Evolutionary conservation across 2,329 filamentous ascomycete species (phyloP), one percentile per base, ranked within the genome.

Genomic region (Cladosporium colombiae): DNA sequence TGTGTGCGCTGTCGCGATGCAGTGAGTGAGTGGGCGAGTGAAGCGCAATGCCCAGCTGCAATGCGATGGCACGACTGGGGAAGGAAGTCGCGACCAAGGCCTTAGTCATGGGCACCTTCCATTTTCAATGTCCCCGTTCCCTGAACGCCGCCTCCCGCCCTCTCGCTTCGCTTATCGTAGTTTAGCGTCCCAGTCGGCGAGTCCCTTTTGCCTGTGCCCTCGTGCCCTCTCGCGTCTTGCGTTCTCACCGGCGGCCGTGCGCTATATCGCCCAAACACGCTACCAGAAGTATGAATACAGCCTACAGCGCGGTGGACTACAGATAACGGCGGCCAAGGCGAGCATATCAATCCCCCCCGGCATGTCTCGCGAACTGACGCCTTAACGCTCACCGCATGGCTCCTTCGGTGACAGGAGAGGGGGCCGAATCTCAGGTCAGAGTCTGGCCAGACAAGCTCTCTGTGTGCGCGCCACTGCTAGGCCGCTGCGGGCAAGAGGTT

Each of bases 401-500:
- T 46, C 40, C 40, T 44, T n/a, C 52, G 31, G 3, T 13, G 52
- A 44, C 55, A 57, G 55, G 55, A 57, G 55, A 57, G n/a, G 33
- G 55, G 27, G 27, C 31, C 52, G 52, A 55, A 21, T 33, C 14
- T 29, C 52, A 29, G 18, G 5, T 55, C 52, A 10, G 40, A 46
- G 40, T 46, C 40, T 46, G 27, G 52, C 49, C 50, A 50, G 31
- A 37, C 60, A 62, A 62, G 60, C 60, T 62, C 60, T 33, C 21
- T 14, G 21, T 31, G 40, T 53, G 46, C 7, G 33, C 46, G 60
- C 29, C 49, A 35, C 49, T 40, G 35, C 49, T 53, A 55, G 13
- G 33, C 31, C 49, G 60, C 13, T 18, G 52, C 25, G 52, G 52
- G 52, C 25, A 55, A 29, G 27, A 62, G 60, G 35, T 21, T 13